Evolutionary conservation across 768 basidiomycete species (phyloP).

Genomic region (Kwoniella newhampshirensis): DNA sequence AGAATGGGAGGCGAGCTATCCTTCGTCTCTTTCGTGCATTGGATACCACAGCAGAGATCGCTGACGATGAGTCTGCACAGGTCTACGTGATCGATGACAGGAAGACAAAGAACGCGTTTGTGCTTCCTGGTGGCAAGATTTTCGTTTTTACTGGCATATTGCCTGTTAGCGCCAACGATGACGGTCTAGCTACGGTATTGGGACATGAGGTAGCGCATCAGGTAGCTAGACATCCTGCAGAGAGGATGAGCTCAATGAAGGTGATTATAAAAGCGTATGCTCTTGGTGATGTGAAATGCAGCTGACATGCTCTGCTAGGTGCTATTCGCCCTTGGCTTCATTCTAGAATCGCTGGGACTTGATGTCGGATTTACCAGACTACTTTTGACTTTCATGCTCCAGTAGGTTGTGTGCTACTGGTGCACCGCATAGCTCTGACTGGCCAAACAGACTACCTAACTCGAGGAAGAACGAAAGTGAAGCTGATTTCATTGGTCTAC

Average conservation of each 20-base stretch:
- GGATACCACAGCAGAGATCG: not conserved
- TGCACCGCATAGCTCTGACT: slow-evolving; percentile 6
- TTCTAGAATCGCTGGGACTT: slow-evolving; percentile 58
- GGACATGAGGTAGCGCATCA: slow-evolving; percentile 81
- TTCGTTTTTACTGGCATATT: slow-evolving; percentile 88
- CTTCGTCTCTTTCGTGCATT: slow-evolving; percentile 25
- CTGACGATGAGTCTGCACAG: slow-evolving; percentile 48
- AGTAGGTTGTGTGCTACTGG: slow-evolving; percentile 32
- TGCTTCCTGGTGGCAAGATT: slow-evolving; percentile 68
- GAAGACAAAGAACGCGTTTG: slow-evolving; percentile 73
- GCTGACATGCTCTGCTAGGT: slow-evolving; percentile 39
- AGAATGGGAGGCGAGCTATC: slow-evolving; percentile 51
- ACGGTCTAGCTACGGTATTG: slow-evolving; percentile 78
- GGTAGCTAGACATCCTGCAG: slow-evolving; percentile 55
- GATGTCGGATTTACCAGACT: slow-evolving; percentile 61
- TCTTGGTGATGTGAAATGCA: not conserved
- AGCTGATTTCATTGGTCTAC: slow-evolving; percentile 84
- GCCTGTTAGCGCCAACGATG: slow-evolving; percentile 71
- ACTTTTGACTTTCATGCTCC: slow-evolving; percentile 60
- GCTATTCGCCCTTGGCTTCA: slow-evolving; percentile 56
- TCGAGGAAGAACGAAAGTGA: slow-evolving; percentile 78
- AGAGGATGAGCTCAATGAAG: slow-evolving; percentile 54
- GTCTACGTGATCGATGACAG: slow-evolving; percentile 75
- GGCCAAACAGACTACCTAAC: slow-evolving; percentile 66
- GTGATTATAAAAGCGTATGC: slow-evolving; percentile 5